Evolutionary conservation across 2,329 filamentous ascomycete genomes (phyloP), one percentile per base, ranked within the genome.

Genomic region (Pseudogymnoascus sp.): DNA sequence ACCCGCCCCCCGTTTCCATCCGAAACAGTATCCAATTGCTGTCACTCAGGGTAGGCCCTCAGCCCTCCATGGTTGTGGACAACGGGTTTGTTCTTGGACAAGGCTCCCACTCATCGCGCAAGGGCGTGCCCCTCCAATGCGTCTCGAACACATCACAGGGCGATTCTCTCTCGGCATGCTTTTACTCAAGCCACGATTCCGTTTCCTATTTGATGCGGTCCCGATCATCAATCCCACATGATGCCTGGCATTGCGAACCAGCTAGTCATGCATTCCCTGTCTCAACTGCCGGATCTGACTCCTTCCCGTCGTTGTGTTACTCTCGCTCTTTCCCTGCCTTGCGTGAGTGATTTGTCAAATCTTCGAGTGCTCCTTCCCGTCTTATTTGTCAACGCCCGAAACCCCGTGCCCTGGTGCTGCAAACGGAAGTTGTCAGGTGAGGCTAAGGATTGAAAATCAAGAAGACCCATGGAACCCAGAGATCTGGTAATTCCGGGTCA

Each of bases 271-370:
- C 50, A 56, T 28, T 19, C n/a, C 50, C 16, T 56, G 50, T 56
- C 50, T 56, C 50, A 56, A 10, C n/a, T 16, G n/a, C 46, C 6
- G 50, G n/a, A 56, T 56, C 50, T 33, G 50, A 56, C 28, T 33
- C 50, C 50, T 31, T 19, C 26, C 50, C 50, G 50, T 28, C 28
- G 50, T 56, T 31, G 50, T 56, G 50, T 33, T 19, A 56, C 50
- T 11, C n/a, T 56, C 50, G 10, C 50, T 56, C 28, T 56, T 56
- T 56, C 26, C 28, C 28, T 56, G 26, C 50, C 22, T 56, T 56
- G n/a, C 50, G 22, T 56, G 50, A 31, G 28, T 33, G 50, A 56
- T 56, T 56, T 56, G 50, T 56, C 50, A 56, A 46, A 33, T 56
- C 50, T 33, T 56, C 50, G 50, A 33, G 28, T 56, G 26, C 28